A percentile compares a stretch with the other conserved stretches of the same genome.
Conservation (phyloP, 345 rosid species). For the Camelina neglecta region DNA sequence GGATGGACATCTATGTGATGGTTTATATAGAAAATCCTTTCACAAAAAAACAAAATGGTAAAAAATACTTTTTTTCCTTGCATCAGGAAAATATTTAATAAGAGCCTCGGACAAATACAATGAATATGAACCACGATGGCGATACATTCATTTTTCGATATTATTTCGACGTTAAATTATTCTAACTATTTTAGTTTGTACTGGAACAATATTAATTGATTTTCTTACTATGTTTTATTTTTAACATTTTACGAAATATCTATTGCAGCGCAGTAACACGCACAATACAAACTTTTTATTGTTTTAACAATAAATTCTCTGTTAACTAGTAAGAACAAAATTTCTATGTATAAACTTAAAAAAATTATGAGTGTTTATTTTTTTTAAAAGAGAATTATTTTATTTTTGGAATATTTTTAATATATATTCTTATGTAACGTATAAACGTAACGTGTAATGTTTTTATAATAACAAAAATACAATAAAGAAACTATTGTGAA, state of each 20-base stretch:
- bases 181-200: background rate
- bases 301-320: too few relatives aligned
- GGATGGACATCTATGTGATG: slow-evolving; percentile 25
- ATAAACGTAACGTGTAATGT: background rate
- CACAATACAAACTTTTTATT: background rate
- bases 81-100: background rate
- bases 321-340: too few relatives aligned
- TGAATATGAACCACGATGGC: slow-evolving; percentile 27
- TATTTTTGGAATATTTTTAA: background rate
- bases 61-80: too few relatives aligned
- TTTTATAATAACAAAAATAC: background rate
- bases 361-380: too few relatives aligned
- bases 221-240: background rate
- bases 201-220: background rate
- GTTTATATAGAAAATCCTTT: slow-evolving; percentile 29
- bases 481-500: background rate
- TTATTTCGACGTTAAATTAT: background rate
- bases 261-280: background rate
- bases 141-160: background rate
- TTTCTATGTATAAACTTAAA: too few relatives aligned
- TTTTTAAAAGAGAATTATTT: too few relatives aligned
- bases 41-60: too few relatives aligned
- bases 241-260: background rate
- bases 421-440: background rate
- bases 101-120: slow-evolving; percentile 31